These are phyloP conservation scores for Alisma plantagoaquatica DNA, from an alignment of 106 monocot species.

Conservation along the genomic window DNA sequence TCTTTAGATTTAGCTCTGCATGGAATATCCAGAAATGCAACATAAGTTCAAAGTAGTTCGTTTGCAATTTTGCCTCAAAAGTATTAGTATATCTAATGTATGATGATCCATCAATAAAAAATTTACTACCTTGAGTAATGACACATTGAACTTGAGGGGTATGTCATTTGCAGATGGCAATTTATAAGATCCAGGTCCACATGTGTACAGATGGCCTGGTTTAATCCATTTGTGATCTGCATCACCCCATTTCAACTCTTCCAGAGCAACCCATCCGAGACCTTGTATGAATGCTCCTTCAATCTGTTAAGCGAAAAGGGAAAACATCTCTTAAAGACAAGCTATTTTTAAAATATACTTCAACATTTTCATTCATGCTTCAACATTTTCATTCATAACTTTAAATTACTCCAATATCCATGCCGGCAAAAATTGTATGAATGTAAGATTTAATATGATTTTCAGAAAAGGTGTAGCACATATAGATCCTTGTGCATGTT, in stretches of 20 bases:
- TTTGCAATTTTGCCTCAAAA: too few relatives aligned
- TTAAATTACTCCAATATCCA: too few relatives aligned
- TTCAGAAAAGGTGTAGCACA: not conserved
- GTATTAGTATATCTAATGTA: too few relatives aligned
- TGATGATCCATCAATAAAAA: not conserved
- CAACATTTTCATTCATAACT: too few relatives aligned
- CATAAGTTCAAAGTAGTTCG: too few relatives aligned
- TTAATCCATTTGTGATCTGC: slow-evolving; percentile 79
- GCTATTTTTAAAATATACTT: too few relatives aligned
- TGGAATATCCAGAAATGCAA: too few relatives aligned
- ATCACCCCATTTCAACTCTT: slow-evolving; percentile 99
- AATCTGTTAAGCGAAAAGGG: slow-evolving; percentile 27
- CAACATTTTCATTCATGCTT: too few relatives aligned
- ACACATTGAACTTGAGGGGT: slow-evolving; percentile 85
- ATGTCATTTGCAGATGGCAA: slow-evolving; percentile 94
- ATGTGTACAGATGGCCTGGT: slow-evolving; percentile 74
- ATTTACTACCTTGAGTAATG: slow-evolving; percentile 75
- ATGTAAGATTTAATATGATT: not conserved
- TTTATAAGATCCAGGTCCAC: slow-evolving; percentile 90
- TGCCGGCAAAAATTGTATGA: too few relatives aligned
- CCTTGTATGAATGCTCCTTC: slow-evolving; percentile 99
- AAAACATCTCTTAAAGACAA: too few relatives aligned
- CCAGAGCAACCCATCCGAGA: slow-evolving; percentile 86
- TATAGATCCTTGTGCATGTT: too few relatives aligned
- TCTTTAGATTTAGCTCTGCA: too few relatives aligned